Percentiles rank a stretch among this genome's conserved stretches.
Conservation (phyloP, 1,284 basidiomycete species). For the Sanguinoderma infundibulare region DNA sequence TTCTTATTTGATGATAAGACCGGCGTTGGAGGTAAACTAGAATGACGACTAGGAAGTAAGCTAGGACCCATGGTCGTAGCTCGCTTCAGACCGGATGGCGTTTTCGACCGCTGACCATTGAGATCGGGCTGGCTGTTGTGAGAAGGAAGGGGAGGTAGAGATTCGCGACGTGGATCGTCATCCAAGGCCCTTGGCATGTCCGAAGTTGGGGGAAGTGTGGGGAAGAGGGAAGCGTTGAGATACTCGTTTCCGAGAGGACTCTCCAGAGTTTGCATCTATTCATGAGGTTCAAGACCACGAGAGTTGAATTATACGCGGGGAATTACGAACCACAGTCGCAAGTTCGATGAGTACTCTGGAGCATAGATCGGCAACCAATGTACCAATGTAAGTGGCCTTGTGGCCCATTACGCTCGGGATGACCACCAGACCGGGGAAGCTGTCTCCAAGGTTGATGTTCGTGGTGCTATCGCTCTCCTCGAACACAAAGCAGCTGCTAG, state of each 20-base stretch:
- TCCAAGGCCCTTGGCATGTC: constrained; percentile 64
- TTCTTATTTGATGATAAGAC: constrained; percentile 52
- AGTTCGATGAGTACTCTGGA: constrained; percentile 86
- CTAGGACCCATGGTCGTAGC: constrained; percentile 52
- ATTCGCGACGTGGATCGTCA: constrained; percentile 42
- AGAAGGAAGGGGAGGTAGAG: constrained; percentile 49
- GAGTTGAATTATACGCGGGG: background rate
- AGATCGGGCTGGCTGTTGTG: constrained; percentile 64
- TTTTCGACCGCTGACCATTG: constrained; percentile 42
- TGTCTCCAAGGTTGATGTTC: constrained; percentile 59
- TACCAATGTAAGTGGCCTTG: constrained; percentile 82
- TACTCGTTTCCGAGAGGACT: constrained; percentile 78
- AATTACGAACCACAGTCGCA: constrained; percentile 66
- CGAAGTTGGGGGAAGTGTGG: constrained; percentile 57
- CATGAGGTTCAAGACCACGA: constrained; percentile 22
- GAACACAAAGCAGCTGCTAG: constrained; percentile 79
- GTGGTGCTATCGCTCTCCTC: constrained; percentile 68
- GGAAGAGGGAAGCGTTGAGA: constrained; percentile 67
- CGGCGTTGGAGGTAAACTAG: constrained; percentile 45
- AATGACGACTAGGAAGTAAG: constrained; percentile 45
- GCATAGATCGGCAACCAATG: constrained; percentile 85
- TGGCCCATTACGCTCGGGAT: constrained; percentile 82
- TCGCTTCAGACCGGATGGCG: constrained; percentile 52
- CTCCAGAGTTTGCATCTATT: constrained; percentile 67
- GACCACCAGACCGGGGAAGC: constrained; percentile 66